phyloP scores from a whole-genome alignment of 768 basidiomycete genomes.

The Mycena kentingensis region DNA sequence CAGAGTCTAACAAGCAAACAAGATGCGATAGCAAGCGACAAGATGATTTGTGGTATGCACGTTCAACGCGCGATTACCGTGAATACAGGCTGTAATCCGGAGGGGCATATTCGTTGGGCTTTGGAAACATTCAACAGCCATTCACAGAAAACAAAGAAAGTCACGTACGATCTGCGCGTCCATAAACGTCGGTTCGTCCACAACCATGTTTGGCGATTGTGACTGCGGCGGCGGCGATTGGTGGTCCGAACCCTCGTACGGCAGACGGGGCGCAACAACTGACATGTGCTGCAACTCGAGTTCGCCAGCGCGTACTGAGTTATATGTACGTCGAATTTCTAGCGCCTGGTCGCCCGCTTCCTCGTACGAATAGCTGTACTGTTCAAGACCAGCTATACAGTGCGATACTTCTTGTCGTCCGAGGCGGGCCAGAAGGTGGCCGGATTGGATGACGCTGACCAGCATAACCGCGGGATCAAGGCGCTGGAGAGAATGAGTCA shows the following conservation, averaged over 20 bases:
- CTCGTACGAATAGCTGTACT: conserved; percentile 87
- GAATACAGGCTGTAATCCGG: conserved; percentile 16
- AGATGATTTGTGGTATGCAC: not conserved
- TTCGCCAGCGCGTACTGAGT: conserved; percentile 43
- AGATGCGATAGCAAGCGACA: conserved; percentile 1
- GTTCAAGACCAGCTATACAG: conserved; percentile 83
- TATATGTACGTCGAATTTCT: conserved; percentile 61
- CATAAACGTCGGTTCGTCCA: conserved; percentile 9
- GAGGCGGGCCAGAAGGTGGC: conserved; percentile 76
- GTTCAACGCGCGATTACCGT: not conserved
- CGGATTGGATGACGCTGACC: conserved; percentile 82
- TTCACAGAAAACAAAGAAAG: not conserved
- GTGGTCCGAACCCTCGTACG: conserved; percentile 30
- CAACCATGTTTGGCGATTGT: not conserved
- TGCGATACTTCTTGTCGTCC: conserved; percentile 81
- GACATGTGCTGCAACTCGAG: conserved; percentile 53
- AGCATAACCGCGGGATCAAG: conserved; percentile 90
- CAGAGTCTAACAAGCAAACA: not conserved
- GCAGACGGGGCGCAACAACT: conserved; percentile 38
- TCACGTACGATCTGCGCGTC: conserved; percentile 11
- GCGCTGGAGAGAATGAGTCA: conserved; percentile 42
- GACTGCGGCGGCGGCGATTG: conserved; percentile 31
- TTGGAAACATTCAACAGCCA: not conserved
- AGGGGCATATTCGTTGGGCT: conserved; percentile 16
- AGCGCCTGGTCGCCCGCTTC: conserved; percentile 78